Evolutionary conservation across 371 early-diverging fungal genomes (phyloP).

Genomic region (Smittium culicis): DNA sequence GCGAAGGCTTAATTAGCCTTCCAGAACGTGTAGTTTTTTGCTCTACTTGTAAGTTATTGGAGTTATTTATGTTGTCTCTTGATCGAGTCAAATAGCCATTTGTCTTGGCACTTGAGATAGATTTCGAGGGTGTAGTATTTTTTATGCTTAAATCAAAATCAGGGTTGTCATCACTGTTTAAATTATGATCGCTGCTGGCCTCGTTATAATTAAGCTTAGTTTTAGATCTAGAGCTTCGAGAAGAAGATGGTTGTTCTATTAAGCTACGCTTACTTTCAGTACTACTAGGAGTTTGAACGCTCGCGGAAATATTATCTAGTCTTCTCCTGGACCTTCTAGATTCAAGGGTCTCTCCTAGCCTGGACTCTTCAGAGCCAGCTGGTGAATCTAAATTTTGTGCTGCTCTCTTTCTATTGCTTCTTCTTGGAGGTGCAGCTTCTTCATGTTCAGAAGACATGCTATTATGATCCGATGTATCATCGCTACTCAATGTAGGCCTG

Average conservation of each 20-base stretch:
- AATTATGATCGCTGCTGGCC: not conserved
- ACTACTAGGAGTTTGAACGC: not conserved
- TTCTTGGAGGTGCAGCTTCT: no score
- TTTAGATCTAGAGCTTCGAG: not conserved
- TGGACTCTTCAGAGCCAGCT: no score
- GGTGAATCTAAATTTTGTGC: no score
- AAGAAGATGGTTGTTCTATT: not conserved
- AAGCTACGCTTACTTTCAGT: not conserved
- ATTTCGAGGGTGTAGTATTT: not conserved
- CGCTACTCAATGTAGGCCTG: no score
- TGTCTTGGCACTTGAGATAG: not conserved
- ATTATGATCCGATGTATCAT: no score
- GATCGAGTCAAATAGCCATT: not conserved
- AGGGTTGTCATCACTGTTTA: slow-evolving; percentile 1
- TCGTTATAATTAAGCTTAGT: not conserved
- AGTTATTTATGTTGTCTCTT: not conserved
- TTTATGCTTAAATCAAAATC: not conserved
- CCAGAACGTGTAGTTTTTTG: not conserved
- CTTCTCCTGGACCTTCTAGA: no score
- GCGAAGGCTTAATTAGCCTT: not conserved
- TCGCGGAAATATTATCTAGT: no score
- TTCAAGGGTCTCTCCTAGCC: no score
- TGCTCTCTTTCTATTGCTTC: no score
- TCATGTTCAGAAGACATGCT: no score
- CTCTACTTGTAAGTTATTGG: not conserved